These are phyloP conservation scores for Leccinum obscurum DNA, from an alignment of 768 basidiomycete species.

Conservation along the genomic window DNA sequence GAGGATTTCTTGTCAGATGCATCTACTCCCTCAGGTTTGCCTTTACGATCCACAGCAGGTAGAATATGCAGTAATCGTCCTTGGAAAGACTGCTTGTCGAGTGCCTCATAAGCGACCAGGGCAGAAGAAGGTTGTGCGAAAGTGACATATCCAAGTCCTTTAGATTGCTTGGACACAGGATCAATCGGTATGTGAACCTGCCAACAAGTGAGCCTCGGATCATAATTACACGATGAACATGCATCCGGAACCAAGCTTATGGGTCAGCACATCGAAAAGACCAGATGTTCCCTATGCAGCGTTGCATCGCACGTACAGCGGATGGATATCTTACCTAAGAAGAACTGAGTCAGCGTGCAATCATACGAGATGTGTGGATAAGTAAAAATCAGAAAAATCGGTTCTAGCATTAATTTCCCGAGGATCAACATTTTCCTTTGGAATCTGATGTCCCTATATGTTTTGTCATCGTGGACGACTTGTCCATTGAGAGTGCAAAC, in stretches of 20 bases:
- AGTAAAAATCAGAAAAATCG: constrained; percentile 25
- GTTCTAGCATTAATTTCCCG: constrained; percentile 58
- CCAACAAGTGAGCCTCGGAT: constrained; percentile 4
- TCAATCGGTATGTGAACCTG: constrained; percentile 63
- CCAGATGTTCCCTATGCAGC: constrained; percentile 58
- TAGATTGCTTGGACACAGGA: constrained; percentile 43
- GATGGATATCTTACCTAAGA: constrained; percentile 15
- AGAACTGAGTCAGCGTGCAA: constrained; percentile 4
- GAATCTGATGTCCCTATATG: constrained; percentile 52
- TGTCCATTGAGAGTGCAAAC: constrained; percentile 1
- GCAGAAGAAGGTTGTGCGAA: constrained; percentile 49
- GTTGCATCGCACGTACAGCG: neutral
- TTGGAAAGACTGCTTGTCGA: constrained; percentile 87
- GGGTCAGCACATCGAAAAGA: constrained; percentile 43
- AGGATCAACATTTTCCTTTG: constrained; percentile 33
- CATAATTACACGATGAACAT: neutral
- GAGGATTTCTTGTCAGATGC: constrained; percentile 45
- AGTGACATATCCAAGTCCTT: constrained; percentile 64
- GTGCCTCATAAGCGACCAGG: constrained; percentile 67
- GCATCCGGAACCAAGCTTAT: constrained; percentile 45
- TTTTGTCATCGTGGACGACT: constrained; percentile 39
- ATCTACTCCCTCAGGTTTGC: constrained; percentile 43
- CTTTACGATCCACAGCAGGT: constrained; percentile 71
- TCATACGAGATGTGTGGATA: neutral
- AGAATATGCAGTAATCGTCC: constrained; percentile 91